phyloP scores from a whole-genome alignment of 805 yeast species.

The Cyberlindnera mrakii region DNA sequence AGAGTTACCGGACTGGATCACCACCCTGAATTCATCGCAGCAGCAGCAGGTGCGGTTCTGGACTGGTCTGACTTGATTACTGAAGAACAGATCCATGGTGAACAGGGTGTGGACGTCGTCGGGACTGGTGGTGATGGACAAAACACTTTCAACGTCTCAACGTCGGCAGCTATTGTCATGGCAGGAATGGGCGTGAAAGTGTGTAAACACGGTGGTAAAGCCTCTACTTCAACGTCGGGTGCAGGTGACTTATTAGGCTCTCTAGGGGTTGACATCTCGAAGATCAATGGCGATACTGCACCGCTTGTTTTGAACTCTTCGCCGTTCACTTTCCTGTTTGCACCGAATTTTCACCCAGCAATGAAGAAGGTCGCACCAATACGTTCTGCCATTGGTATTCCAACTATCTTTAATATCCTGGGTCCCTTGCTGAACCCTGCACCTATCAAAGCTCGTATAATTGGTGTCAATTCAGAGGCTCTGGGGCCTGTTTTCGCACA shows the following conservation, averaged over 20 bases:
- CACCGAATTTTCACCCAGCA: constrained; percentile 92
- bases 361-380: constrained; percentile 78
- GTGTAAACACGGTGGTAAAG: constrained; percentile 97
- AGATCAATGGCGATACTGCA: constrained; percentile 57
- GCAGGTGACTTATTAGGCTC: constrained; percentile 81
- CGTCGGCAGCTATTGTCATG: constrained; percentile 90
- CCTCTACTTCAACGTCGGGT: constrained; percentile 88
- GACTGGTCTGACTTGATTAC: constrained; percentile 56
- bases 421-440: constrained; percentile 96
- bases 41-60: constrained; percentile 73
- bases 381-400: constrained; percentile 77
- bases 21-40: constrained; percentile 73
- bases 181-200: constrained; percentile 80
- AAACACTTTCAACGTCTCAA: constrained; percentile 92
- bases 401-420: constrained; percentile 87
- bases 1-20: constrained; percentile 74
- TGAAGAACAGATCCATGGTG: constrained; percentile 34
- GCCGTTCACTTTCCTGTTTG: constrained; percentile 67
- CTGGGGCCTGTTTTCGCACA: constrained; percentile 82
- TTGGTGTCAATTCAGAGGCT: constrained; percentile 81
- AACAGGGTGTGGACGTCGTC: constrained; percentile 77
- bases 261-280: constrained; percentile 77
- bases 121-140: constrained; percentile 99
- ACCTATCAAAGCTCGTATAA: constrained; percentile 67
- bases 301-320: constrained; percentile 48